phyloP scores from a whole-genome alignment of 78 protist genomes.

The Ministeria vibrans region DNA sequence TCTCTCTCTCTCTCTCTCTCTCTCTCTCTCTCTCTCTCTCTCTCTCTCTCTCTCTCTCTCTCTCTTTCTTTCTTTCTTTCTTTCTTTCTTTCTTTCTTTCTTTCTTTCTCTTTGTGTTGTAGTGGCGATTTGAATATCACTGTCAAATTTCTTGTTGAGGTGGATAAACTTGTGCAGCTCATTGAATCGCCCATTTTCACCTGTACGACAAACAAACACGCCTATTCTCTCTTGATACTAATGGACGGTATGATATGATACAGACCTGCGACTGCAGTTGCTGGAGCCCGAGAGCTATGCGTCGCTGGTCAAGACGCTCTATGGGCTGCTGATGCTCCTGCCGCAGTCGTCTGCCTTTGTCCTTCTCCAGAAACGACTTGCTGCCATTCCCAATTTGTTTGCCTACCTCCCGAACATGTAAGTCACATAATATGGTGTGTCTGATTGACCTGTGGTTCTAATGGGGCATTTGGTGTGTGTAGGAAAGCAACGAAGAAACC shows the following conservation, averaged over 20 bases:
- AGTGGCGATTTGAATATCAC: slow-evolving; percentile 67
- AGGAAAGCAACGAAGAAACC: no score
- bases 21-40: neutral
- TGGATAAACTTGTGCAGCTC: slow-evolving; percentile 87
- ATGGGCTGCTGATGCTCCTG: slow-evolving; percentile 93
- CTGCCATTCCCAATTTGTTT: neutral
- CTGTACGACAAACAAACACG: slow-evolving; percentile 10
- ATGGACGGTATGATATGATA: neutral
- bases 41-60: neutral
- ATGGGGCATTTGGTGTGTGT: no score
- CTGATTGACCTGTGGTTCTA: no score
- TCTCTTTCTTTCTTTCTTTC: neutral
- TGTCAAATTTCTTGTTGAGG: slow-evolving; percentile 75
- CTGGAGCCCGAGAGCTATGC: slow-evolving; percentile 67
- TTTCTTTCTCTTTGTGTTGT: neutral
- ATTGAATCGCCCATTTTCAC: slow-evolving; percentile 90
- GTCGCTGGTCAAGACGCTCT: slow-evolving; percentile 66
- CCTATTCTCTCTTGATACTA: neutral
- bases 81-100: neutral
- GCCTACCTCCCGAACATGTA: neutral
- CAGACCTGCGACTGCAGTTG: slow-evolving; percentile 60
- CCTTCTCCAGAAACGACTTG: neutral
- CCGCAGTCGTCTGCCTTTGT: slow-evolving; percentile 66
- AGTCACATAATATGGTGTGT: no score
- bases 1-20: no score